Evolutionary conservation across 768 basidiomycete genomes (phyloP).

Genomic region (Mycena rebaudengoi): DNA sequence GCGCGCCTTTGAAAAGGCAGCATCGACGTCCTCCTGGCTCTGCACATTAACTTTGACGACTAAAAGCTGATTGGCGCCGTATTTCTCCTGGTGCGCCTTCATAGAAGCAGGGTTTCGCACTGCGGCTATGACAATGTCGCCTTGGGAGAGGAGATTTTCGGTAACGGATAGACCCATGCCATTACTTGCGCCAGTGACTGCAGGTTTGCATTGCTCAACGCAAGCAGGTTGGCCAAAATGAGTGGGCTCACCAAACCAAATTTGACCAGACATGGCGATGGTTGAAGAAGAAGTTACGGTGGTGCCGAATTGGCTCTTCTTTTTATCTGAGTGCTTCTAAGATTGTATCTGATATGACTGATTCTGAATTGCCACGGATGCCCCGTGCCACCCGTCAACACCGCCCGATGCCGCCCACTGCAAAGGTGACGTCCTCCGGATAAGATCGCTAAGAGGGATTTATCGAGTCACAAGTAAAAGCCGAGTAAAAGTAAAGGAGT

Average conservation of each 20-base stretch:
- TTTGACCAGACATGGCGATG: neutral
- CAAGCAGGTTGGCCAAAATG: neutral
- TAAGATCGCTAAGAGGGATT: too few species aligned
- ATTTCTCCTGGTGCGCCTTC: neutral
- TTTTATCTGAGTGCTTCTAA: too few species aligned
- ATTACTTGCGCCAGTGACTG: slow-evolving; percentile 18
- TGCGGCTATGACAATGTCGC: slow-evolving; percentile 7
- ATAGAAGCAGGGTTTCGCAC: slow-evolving; percentile 9
- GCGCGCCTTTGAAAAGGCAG: neutral
- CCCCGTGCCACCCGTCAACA: too few species aligned
- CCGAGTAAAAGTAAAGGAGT: too few species aligned
- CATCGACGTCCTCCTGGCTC: slow-evolving; percentile 10
- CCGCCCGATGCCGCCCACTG: too few species aligned
- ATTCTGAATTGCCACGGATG: too few species aligned
- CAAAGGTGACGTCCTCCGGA: too few species aligned
- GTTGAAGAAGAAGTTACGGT: too few species aligned
- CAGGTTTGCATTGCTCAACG: too few species aligned
- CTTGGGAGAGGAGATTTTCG: neutral
- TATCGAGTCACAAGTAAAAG: too few species aligned
- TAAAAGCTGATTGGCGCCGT: neutral
- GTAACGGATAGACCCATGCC: slow-evolving; percentile 20
- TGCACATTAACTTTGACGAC: slow-evolving; percentile 16
- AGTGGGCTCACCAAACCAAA: slow-evolving; percentile 2
- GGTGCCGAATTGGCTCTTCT: too few species aligned
- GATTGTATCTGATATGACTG: too few species aligned